These are phyloP conservation scores for Monilinia laxa DNA, from an alignment of 2,329 filamentous ascomycete species.

Conservation along the genomic window DNA sequence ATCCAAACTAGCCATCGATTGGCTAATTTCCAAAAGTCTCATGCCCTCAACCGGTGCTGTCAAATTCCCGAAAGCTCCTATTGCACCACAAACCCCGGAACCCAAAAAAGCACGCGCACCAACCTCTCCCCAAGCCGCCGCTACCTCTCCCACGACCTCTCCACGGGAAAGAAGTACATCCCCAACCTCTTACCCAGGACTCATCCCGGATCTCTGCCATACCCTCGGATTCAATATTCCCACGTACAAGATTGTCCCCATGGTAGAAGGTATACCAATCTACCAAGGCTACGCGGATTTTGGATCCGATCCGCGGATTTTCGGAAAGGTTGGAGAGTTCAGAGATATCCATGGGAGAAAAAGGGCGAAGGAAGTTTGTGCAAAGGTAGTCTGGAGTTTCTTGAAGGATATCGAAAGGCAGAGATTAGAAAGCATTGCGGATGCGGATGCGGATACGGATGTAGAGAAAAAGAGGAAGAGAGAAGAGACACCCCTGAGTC, in stretches of 20 bases:
- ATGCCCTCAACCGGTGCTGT: slow-evolving; percentile 36
- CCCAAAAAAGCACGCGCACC: not conserved
- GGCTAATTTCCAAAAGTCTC: slow-evolving; percentile 35
- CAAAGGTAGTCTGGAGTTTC: slow-evolving; percentile 44
- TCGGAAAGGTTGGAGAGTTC: slow-evolving; percentile 45
- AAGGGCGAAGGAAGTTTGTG: slow-evolving; percentile 50
- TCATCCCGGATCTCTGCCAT: slow-evolving; percentile 33
- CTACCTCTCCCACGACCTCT: not conserved
- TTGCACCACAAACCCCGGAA: slow-evolving; percentile 14
- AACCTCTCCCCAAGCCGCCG: slow-evolving; percentile 1
- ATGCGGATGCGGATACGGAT: slow-evolving; percentile 1
- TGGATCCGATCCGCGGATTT: slow-evolving; percentile 34
- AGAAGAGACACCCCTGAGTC: too few relatives aligned
- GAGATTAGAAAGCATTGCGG: slow-evolving; percentile 28
- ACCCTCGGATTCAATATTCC: slow-evolving; percentile 34
- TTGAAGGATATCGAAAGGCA: slow-evolving; percentile 42
- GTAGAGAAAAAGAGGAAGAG: slow-evolving; percentile 26
- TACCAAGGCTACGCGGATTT: slow-evolving; percentile 38
- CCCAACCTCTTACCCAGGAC: slow-evolving; percentile 19
- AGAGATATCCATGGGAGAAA: slow-evolving; percentile 48
- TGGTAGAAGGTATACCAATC: slow-evolving; percentile 25
- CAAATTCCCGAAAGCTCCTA: slow-evolving; percentile 32
- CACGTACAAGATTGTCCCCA: slow-evolving; percentile 29
- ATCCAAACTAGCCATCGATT: slow-evolving; percentile 39
- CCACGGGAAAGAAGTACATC: not conserved